Conservation (phyloP, 1,284 basidiomycete species). For the Naganishia liquefaciens region DNA sequence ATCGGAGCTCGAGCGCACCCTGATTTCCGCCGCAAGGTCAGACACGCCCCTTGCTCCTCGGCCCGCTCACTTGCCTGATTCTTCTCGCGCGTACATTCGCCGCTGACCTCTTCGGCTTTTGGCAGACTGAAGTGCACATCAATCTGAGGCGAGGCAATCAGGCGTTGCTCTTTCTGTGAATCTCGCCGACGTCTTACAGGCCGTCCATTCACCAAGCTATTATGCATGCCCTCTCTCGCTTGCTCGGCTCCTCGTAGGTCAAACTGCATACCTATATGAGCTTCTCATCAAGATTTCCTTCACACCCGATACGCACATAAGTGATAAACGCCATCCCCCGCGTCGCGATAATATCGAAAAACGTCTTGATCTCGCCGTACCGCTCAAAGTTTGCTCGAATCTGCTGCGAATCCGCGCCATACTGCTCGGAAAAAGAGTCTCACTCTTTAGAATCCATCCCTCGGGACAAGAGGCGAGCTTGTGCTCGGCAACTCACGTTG, state of each 20-base stretch:
- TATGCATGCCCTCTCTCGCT: constrained; percentile 83
- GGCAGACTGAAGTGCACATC: constrained; percentile 97
- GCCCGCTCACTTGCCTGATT: constrained; percentile 65
- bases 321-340: constrained; percentile 98
- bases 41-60: too few relatives aligned
- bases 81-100: constrained; percentile 76
- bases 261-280: constrained; percentile 60
- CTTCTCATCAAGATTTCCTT: not conserved
- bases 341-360: constrained; percentile 89
- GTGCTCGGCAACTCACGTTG: constrained; percentile 63
- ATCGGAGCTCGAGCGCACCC: constrained; percentile 77
- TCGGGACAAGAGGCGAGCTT: too few relatives aligned
- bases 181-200: constrained; percentile 62
- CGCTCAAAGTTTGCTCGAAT: constrained; percentile 83
- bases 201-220: constrained; percentile 76
- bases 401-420: constrained; percentile 81
- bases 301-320: constrained; percentile 67
- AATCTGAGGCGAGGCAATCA: constrained; percentile 61
- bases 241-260: constrained; percentile 88
- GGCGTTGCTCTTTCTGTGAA: not conserved
- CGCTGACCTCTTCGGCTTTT: constrained; percentile 72
- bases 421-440: constrained; percentile 58
- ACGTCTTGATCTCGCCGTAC: constrained; percentile 92
- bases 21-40: too few relatives aligned
- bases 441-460: constrained; percentile 3